Conservation (phyloP, 495 filamentous ascomycete species). For the Terfezia boudieri region DNA sequence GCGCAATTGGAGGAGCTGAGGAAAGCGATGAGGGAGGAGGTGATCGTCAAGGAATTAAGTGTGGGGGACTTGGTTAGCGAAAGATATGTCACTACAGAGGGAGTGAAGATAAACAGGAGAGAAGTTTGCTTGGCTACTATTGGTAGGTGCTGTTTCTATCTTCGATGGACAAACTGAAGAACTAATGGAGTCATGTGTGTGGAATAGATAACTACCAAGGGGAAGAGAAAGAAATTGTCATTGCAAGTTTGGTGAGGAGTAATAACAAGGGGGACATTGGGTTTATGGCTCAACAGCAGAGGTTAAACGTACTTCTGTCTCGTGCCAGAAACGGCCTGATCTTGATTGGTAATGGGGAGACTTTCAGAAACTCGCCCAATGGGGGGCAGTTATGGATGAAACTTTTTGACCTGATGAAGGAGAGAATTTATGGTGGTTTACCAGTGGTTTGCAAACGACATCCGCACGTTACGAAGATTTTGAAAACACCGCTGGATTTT, state of each 20-base stretch:
- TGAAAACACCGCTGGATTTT: constrained; percentile 33
- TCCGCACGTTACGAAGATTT: constrained; percentile 25
- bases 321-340: constrained; percentile 43
- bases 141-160: constrained; percentile 22
- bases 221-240: constrained; percentile 55
- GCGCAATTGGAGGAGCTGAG: constrained; percentile 42
- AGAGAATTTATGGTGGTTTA: constrained; percentile 45
- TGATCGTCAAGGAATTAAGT: constrained; percentile 49
- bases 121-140: constrained; percentile 42
- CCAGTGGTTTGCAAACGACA: constrained; percentile 49
- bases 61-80: constrained; percentile 37
- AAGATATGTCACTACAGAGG: constrained; percentile 35
- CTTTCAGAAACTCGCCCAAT: constrained; percentile 41
- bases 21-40: constrained; percentile 29
- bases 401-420: constrained; percentile 37
- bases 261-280: constrained; percentile 44
- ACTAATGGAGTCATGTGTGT: neutral
- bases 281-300: constrained; percentile 46
- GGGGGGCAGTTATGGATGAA: constrained; percentile 34
- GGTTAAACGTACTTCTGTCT: constrained; percentile 52
- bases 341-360: constrained; percentile 48
- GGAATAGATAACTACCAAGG: constrained; percentile 58
- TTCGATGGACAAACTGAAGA: neutral
- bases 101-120: constrained; percentile 29
- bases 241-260: constrained; percentile 43